Percentiles rank a stretch among this genome's conserved stretches.
Evolutionary conservation across 805 yeast genomes (phyloP).

Genomic region (Lipomyces kockii): DNA sequence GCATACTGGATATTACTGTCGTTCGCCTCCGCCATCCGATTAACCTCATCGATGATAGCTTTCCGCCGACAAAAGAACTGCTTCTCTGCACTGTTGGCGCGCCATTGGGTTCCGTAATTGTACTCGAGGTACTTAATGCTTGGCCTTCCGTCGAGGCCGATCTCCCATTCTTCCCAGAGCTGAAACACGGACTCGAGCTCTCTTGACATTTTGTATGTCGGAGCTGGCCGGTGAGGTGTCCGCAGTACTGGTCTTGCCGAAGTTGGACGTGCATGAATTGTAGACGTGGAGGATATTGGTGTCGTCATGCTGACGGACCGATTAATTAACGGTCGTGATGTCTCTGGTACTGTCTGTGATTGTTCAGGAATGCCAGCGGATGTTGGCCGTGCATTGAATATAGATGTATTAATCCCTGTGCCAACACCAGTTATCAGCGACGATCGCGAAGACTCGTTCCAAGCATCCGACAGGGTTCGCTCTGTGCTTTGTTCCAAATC

Average conservation of each 20-base stretch:
- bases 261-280: not conserved
- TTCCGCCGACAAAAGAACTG: constrained; percentile 8
- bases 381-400: not conserved
- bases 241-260: not conserved
- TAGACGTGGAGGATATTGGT: not conserved
- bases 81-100: not conserved
- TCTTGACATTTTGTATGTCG: constrained; percentile 3
- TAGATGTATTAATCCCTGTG: not conserved
- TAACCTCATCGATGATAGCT: constrained; percentile 7
- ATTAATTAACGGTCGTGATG: not conserved
- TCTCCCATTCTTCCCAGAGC: constrained; percentile 8
- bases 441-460: not conserved
- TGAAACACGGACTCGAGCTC: constrained; percentile 1
- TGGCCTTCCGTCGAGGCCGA: constrained; percentile 1
- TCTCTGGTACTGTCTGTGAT: not conserved
- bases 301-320: not conserved
- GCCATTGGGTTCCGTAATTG: constrained; percentile 6
- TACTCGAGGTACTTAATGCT: constrained; percentile 3
- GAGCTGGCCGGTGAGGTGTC: not conserved
- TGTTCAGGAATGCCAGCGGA: not conserved
- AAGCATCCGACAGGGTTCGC: not conserved
- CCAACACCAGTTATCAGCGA: not conserved
- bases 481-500: not conserved
- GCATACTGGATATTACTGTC: not conserved
- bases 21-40: constrained; percentile 1